Evolutionary conservation across 345 rosid genomes (phyloP).

Genomic region (Salix arbutifolia): DNA sequence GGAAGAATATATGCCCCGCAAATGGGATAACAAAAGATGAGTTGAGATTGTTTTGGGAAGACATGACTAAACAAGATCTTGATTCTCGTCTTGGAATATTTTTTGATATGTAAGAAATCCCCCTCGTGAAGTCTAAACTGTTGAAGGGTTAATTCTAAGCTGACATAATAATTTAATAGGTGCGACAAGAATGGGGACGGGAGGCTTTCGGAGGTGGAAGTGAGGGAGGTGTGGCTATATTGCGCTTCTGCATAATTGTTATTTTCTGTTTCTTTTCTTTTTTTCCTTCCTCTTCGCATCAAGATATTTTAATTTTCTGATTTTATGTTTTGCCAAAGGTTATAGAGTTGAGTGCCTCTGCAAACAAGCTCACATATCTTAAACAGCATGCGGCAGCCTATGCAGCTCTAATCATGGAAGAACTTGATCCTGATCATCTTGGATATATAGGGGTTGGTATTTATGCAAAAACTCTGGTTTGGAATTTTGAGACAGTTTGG

Average conservation of each 20-base stretch:
- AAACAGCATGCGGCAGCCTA: slow-evolving; percentile 66
- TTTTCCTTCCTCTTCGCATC: not conserved
- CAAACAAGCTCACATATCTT: slow-evolving; percentile 70
- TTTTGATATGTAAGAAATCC: slow-evolving; percentile 69
- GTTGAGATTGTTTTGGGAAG: slow-evolving; percentile 76
- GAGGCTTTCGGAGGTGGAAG: slow-evolving; percentile 78
- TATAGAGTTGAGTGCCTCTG: slow-evolving; percentile 79
- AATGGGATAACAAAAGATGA: slow-evolving; percentile 66
- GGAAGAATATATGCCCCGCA: slow-evolving; percentile 42
- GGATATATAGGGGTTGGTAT: slow-evolving; percentile 81
- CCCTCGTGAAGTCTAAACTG: not conserved
- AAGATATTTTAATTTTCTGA: not conserved
- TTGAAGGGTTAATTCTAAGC: not conserved
- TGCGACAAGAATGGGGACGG: slow-evolving; percentile 98
- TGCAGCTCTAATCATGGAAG: slow-evolving; percentile 91
- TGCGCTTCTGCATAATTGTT: not conserved
- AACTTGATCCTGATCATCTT: slow-evolving; percentile 85
- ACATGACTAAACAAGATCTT: slow-evolving; percentile 70
- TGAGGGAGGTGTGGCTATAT: slow-evolving; percentile 54
- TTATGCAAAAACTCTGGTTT: not conserved
- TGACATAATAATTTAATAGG: slow-evolving; percentile 35
- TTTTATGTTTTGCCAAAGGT: slow-evolving; percentile 34
- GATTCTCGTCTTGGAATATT: slow-evolving; percentile 86
- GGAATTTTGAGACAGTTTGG: not conserved
- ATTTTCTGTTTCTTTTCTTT: not conserved